Conservation (phyloP, 2,329 filamentous ascomycete genomes). For the Fusarium sp. region DNA sequence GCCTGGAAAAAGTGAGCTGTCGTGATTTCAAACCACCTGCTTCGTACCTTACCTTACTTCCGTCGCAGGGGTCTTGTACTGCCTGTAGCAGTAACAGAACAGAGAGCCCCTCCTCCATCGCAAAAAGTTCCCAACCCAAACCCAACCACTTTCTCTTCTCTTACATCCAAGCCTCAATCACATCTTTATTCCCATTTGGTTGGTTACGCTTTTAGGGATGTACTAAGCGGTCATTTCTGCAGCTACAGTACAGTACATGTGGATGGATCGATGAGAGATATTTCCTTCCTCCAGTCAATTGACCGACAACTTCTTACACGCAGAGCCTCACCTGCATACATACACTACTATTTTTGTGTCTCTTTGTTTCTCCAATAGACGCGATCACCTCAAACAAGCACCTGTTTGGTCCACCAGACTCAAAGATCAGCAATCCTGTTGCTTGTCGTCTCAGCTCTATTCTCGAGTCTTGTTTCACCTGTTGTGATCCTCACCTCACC, state of each 20-base stretch:
- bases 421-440: slow-evolving; percentile 12
- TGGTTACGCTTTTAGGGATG: slow-evolving; percentile 27
- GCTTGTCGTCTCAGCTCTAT: slow-evolving; percentile 24
- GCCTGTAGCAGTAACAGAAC: slow-evolving; percentile 22
- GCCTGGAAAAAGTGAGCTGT: slow-evolving; percentile 21
- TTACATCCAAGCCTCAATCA: slow-evolving; percentile 32
- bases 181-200: slow-evolving; percentile 26
- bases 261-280: slow-evolving; percentile 37
- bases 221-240: slow-evolving; percentile 27
- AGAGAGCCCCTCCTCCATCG: slow-evolving; percentile 29
- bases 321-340: slow-evolving; percentile 27
- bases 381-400: background rate
- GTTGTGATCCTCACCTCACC: slow-evolving; percentile 43
- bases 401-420: background rate
- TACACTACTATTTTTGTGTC: slow-evolving; percentile 7
- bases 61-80: slow-evolving; percentile 28
- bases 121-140: slow-evolving; percentile 13
- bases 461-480: slow-evolving; percentile 28
- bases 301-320: slow-evolving; percentile 17
- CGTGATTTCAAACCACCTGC: slow-evolving; percentile 21
- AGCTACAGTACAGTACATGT: slow-evolving; percentile 10
- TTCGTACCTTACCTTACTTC: slow-evolving; percentile 9
- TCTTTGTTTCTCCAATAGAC: slow-evolving; percentile 1
- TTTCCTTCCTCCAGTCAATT: slow-evolving; percentile 30
- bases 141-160: slow-evolving; percentile 36